Conservation (phyloP, 768 basidiomycete genomes). For the Mycena haematopus region DNA sequence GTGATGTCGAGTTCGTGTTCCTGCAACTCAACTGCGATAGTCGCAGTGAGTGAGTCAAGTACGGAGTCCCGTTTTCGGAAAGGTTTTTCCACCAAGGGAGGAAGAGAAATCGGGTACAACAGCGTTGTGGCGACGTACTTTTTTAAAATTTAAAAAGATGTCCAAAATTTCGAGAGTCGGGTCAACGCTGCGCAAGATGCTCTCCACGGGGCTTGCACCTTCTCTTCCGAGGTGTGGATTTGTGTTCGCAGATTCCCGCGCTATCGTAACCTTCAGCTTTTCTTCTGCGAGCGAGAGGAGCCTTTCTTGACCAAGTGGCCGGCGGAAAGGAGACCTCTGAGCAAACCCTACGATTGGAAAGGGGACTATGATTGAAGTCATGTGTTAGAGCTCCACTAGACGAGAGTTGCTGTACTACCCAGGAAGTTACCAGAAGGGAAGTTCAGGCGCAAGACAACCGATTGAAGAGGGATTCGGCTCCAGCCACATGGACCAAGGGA, state of each 20-base stretch:
- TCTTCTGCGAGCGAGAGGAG: background rate
- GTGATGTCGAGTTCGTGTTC: constrained; percentile 2
- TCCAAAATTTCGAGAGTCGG: constrained; percentile 35
- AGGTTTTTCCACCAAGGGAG: constrained; percentile 28
- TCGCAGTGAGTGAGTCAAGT: constrained; percentile 33
- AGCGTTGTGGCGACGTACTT: constrained; percentile 28
- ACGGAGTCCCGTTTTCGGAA: constrained; percentile 33
- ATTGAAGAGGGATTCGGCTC: no score
- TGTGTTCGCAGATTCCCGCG: background rate
- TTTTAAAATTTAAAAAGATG: constrained; percentile 33
- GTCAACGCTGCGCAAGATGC: constrained; percentile 32
- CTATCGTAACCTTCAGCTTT: background rate
- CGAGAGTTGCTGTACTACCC: no score
- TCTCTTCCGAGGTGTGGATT: background rate
- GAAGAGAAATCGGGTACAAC: constrained; percentile 33
- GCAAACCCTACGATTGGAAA: no score
- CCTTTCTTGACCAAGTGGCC: no score
- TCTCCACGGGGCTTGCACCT: constrained; percentile 1
- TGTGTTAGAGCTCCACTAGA: no score
- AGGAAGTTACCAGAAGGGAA: no score
- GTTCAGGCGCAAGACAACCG: no score
- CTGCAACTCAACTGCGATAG: constrained; percentile 11
- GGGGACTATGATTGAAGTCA: no score
- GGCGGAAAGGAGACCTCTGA: no score
- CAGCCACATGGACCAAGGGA: no score